Evolutionary conservation across 257 asterid species (phyloP).

Genomic region (Salvia miltiorrhiza): DNA sequence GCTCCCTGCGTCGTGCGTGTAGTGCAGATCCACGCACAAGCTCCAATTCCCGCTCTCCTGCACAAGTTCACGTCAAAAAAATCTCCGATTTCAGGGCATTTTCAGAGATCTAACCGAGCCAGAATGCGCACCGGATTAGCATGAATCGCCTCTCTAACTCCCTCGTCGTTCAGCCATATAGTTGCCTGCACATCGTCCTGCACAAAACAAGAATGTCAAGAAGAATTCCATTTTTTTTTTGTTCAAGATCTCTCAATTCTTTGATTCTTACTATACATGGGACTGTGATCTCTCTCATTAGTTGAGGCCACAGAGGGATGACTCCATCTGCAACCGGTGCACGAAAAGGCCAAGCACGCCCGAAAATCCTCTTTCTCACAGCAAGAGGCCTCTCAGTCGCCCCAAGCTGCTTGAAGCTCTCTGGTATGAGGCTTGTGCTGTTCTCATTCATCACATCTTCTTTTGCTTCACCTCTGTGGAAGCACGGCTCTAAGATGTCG

Average conservation of each 20-base stretch:
- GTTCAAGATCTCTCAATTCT: not conserved
- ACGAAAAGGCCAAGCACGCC: constrained; percentile 65
- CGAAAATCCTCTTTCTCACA: constrained; percentile 53
- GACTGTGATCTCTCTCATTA: constrained; percentile 21
- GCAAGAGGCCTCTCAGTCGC: constrained; percentile 41
- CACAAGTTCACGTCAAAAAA: too few species aligned
- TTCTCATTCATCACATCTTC: not conserved
- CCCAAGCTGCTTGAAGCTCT: constrained; percentile 52
- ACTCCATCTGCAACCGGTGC: constrained; percentile 49
- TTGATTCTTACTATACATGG: constrained; percentile 41
- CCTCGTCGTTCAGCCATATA: constrained; percentile 42
- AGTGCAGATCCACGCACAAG: constrained; percentile 27
- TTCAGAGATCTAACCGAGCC: not conserved
- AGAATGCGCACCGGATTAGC: constrained; percentile 39
- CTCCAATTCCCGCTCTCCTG: constrained; percentile 51
- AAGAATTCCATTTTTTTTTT: not conserved
- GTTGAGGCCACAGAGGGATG: constrained; percentile 45
- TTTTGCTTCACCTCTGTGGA: constrained; percentile 18
- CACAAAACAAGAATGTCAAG: not conserved
- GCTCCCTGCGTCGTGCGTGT: constrained; percentile 46
- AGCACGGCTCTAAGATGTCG: constrained; percentile 55
- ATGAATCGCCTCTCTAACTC: constrained; percentile 49
- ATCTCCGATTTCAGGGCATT: too few species aligned
- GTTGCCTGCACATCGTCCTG: constrained; percentile 50
- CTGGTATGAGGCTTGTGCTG: constrained; percentile 29